Base-by-base conservation (phyloP, 2,329 filamentous ascomycete species). In the Paracamarosporium sp. region DNA sequence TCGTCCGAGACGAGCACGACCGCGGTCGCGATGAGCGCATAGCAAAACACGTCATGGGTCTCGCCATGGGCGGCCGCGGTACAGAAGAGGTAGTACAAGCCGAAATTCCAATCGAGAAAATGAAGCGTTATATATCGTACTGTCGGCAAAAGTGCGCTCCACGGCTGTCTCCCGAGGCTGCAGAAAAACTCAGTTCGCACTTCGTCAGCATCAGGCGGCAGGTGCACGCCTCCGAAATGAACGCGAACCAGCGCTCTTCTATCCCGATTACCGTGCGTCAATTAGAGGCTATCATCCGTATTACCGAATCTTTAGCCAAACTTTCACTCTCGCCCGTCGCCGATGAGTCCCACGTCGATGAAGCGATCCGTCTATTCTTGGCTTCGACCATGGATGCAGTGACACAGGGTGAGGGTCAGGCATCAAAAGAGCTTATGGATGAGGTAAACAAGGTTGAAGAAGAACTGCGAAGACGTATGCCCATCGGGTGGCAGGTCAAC, bases 221-320 rank as follows among this genome's bases (percentile, higher is more conserved):
- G 79, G 93, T 99, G 6, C 94, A 97, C 76, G 90, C 92, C 24
- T 89, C 92, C 1, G 95, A 99, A 76, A 83, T 96, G 43, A 91
- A 96, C 70, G 90, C 93, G 62, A 96, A 97, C 76, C 85, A 90
- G 38, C 90, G 95, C 17, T 96, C 92, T 6, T 95, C 91, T 20
- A 98, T 99, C 69, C 95, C 95, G 50, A 99, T 99, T 77, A 99
- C 95, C 0, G 91, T 99, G 50, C 93, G 95, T 76, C 95, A 99
- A 76, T 86, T 99, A 5, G 95, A 99, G 78, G 94, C 94, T 69
- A 96, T 99, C 66, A 91, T 98, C 62, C 94, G 95, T 74, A 98
- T 99, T 71, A 96, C 93, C 2, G 95, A 99, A 76, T 93, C 95
- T 0, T 86, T 99, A 2, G 95, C 95, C 55, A 99, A 99, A 77